Conservation (phyloP, 306 rosid species). For the Cicer yamashitae region DNA sequence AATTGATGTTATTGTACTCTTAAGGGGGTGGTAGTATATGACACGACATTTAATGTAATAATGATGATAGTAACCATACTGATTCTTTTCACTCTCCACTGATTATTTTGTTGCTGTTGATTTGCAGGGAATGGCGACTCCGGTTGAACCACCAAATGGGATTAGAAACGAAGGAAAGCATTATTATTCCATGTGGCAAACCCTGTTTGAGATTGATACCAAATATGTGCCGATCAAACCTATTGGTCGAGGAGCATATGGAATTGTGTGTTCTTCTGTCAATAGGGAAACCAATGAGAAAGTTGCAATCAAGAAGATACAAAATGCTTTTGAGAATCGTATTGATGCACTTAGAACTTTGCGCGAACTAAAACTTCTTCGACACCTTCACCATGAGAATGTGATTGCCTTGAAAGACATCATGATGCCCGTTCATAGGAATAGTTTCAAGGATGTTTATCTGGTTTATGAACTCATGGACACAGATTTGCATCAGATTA, state of each 20-base stretch:
- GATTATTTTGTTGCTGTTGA: neutral
- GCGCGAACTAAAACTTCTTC: constrained; percentile 88
- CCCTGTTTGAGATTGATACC: constrained; percentile 86
- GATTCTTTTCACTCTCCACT: neutral
- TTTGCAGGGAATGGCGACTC: constrained; percentile 82
- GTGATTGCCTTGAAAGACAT: constrained; percentile 91
- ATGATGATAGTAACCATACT: neutral
- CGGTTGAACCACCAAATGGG: constrained; percentile 94
- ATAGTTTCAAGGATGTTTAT: constrained; percentile 84
- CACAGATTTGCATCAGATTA: constrained; percentile 93
- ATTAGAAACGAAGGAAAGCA: constrained; percentile 72
- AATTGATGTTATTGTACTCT: neutral
- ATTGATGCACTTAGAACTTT: constrained; percentile 84
- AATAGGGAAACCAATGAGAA: constrained; percentile 80
- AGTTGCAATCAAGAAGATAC: constrained; percentile 89
- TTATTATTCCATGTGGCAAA: constrained; percentile 91
- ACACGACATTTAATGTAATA: neutral
- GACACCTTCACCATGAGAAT: constrained; percentile 81
- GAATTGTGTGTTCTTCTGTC: constrained; percentile 88
- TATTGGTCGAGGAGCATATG: constrained; percentile 90
- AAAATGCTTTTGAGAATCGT: constrained; percentile 83
- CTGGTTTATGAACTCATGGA: constrained; percentile 96
- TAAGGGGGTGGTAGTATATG: neutral
- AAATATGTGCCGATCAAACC: constrained; percentile 95
- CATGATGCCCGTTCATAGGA: constrained; percentile 81